Evolutionary conservation across 106 monocot genomes (phyloP).

Genomic region (Hemerocallis citrina): DNA sequence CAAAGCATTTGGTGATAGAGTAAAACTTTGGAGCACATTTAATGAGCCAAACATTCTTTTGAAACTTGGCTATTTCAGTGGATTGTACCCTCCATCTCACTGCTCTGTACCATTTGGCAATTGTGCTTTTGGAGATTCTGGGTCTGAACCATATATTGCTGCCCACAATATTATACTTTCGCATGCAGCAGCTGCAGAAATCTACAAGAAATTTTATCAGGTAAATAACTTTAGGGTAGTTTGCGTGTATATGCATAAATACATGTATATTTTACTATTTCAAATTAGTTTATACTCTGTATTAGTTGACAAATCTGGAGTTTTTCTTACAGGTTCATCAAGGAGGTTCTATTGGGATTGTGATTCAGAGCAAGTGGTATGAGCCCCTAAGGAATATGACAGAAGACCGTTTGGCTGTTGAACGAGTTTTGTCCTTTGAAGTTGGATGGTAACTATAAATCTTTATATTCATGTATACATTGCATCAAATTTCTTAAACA

Average conservation of each 20-base stretch:
- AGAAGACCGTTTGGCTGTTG: slow-evolving; percentile 5
- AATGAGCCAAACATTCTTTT: slow-evolving; percentile 42
- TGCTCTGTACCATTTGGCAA: slow-evolving; percentile 25
- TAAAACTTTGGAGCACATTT: slow-evolving; percentile 49
- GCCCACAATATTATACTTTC: slow-evolving; percentile 38
- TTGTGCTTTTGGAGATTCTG: slow-evolving; percentile 28
- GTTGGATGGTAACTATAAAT: slow-evolving; percentile 21
- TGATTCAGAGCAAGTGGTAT: slow-evolving; percentile 23
- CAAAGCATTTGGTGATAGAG: slow-evolving; percentile 42
- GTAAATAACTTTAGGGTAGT: no score
- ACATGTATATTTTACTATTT: no score
- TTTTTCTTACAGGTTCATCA: slow-evolving; percentile 15
- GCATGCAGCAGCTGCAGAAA: slow-evolving; percentile 32
- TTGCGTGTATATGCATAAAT: no score
- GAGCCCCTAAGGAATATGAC: slow-evolving; percentile 25
- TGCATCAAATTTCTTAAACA: no score
- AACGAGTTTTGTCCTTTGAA: slow-evolving; percentile 18
- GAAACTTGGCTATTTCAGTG: slow-evolving; percentile 26
- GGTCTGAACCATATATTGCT: slow-evolving; percentile 31
- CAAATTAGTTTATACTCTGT: no score
- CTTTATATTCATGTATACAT: no score
- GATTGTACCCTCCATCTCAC: slow-evolving; percentile 35
- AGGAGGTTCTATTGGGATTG: slow-evolving; percentile 29
- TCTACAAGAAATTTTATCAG: slow-evolving; percentile 39
- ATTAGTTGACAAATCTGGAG: no score